Base-by-base conservation (phyloP, 2,329 filamentous ascomycete genomes). In the Sordariomycetes sp. region DNA sequence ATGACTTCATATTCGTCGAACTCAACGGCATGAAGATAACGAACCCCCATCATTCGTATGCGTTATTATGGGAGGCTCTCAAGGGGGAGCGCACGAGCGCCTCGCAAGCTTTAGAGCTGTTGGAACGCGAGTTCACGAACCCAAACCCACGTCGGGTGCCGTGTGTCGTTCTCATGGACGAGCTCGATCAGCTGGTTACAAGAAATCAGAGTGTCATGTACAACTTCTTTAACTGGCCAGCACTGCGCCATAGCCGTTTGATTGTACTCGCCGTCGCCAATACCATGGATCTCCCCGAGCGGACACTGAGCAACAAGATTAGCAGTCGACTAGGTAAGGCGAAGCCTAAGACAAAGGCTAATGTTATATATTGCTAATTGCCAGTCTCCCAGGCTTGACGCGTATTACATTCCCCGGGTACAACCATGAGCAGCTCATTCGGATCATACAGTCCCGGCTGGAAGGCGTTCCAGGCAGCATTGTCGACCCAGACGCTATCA, bases 201-300 rank as follows among this genome's bases (percentile, higher is more conserved):
- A 94, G 92, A 67, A 97, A 96, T 65, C 95, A 99, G 69, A 92
- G 89, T n/a, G 94, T 99, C 72, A 99, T 99, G 94, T 99, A 99
- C 74, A 99, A 99, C 70, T 99, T 99, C 71, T 99, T 99, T 80
- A 99, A 99, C 67, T 99, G 94, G 94, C 94, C 94, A 3, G 88
- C 89, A 12, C 76, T 97, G 57, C 82, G 89, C 54, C 91, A 99
- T 70, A 96, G 90, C 57, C 84, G 91, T 54, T 78, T 99, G 52
- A 96, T 99, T 68, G 95, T 99, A 7, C 82, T 99, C 7, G 95
- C 95, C 12, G 94, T 99, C 20, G 95, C 94, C 56, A 99, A 99
- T 70, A 99, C 94, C 25, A 99, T 99, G 94, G 94, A 99, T 72
- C 74, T 99, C 59, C 94, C 94, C 0, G 94, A 99, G 71, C 80